Base-by-base conservation (phyloP, 164 flowering plant genomes). In the Sedum album region DNA sequence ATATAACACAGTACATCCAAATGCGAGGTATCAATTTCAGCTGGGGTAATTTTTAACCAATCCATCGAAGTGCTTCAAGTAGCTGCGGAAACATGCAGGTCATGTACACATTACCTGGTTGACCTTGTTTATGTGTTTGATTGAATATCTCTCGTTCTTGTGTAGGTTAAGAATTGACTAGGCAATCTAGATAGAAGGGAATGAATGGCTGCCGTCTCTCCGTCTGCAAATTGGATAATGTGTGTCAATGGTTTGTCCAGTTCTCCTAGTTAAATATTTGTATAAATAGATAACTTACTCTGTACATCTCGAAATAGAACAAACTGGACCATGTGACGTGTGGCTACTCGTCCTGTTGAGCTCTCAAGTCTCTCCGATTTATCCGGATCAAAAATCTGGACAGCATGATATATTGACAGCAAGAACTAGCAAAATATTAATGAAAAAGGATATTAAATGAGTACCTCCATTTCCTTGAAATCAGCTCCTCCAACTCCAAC, bases 401-500 rank as follows among this genome's bases (percentile, higher is more conserved):
- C 21, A 49, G 26, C 72, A 51, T 26, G 15, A 41, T 35, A 39
- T 31, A 38, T 13, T 2, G 49, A 49, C 55, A 48, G 41, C 42
- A 65, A 3, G 53, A 28, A 26, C 9, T 14, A 38, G 53, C n/a
- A 10, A 38, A 38, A 42, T 20, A 20, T 28, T 36, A 20, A 17
- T 31, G 21, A 20, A 23, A 26, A 21, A 62, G n/a, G 20, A 28
- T 51, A 44, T 6, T 25, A 69, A 74, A 25, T 2, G 49, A 39
- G 55, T 78, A 88, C 93, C 89, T 88, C 93, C 93, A 88, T 88
- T 74, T 88, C 90, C 71, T 84, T 86, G 65, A 80, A 88, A 72
- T 88, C 93, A 6, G 93, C 93, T 72, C 93, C 93, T 41, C 93
- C 93, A 67, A 88, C 93, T 66, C 93, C 93, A 71, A 88, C 82